phyloP scores from a whole-genome alignment of 2,329 filamentous ascomycete species.

The Talaromyces atroroseus region DNA sequence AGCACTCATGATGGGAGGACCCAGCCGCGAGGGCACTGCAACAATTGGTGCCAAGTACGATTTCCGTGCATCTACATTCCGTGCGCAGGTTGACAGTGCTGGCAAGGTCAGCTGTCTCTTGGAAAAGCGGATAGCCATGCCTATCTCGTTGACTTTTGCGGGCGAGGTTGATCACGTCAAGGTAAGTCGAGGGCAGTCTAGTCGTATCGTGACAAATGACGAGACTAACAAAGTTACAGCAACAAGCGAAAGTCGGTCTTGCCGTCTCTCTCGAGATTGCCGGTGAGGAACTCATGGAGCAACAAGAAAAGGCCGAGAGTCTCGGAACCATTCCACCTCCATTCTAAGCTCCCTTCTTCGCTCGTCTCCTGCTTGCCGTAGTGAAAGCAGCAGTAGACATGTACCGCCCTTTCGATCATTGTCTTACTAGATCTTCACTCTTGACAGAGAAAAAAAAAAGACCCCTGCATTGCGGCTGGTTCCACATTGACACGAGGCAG shows the following conservation, averaged over 20 bases:
- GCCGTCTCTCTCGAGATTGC: conserved; percentile 86
- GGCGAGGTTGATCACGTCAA: conserved; percentile 94
- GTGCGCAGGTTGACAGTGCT: conserved; percentile 90
- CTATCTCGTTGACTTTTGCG: conserved; percentile 89
- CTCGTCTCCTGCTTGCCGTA: conserved; percentile 3
- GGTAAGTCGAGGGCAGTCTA: conserved; percentile 51
- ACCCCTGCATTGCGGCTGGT: conserved; percentile 30
- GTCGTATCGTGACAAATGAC: neutral
- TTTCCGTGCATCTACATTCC: conserved; percentile 91
- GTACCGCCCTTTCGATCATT: conserved; percentile 28
- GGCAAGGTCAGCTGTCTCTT: conserved; percentile 89
- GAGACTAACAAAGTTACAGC: conserved; percentile 48
- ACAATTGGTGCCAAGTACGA: conserved; percentile 96
- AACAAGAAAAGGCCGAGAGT: conserved; percentile 57
- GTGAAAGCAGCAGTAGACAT: neutral
- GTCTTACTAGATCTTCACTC: conserved; percentile 44
- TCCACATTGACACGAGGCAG: conserved; percentile 22
- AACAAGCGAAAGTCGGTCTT: conserved; percentile 89
- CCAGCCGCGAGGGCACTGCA: conserved; percentile 81
- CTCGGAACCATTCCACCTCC: conserved; percentile 44
- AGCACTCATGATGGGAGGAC: conserved; percentile 67
- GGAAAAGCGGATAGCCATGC: conserved; percentile 91
- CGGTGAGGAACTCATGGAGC: conserved; percentile 79
- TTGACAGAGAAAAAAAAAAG: conserved; percentile 19
- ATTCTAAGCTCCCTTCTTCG: conserved; percentile 34